These are phyloP conservation scores for Penicillium sp. DNA, from an alignment of 2,329 filamentous ascomycete species.

Conservation along the genomic window DNA sequence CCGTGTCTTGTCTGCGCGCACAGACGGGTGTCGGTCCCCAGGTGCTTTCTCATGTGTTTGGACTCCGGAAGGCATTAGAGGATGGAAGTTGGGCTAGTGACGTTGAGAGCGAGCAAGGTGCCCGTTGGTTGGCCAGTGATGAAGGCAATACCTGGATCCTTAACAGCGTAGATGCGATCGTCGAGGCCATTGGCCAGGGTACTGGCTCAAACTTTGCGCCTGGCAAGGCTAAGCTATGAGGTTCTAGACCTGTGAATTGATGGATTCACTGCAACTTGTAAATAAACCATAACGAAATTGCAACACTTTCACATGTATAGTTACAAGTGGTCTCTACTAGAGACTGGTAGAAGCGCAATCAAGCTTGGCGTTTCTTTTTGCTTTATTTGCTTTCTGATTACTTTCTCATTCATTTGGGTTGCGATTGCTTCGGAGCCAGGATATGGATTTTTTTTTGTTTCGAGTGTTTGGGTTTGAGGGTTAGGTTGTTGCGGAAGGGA, in stretches of 20 bases:
- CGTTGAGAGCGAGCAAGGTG: conserved; percentile 52
- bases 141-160: conserved; percentile 67
- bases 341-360: too few relatives aligned
- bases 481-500: too few relatives aligned
- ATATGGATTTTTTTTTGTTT: too few relatives aligned
- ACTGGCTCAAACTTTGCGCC: conserved; percentile 59
- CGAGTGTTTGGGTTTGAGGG: too few relatives aligned
- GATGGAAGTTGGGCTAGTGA: conserved; percentile 52
- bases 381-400: too few relatives aligned
- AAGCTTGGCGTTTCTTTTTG: too few relatives aligned
- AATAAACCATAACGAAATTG: background rate
- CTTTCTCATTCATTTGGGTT: too few relatives aligned
- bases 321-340: too few relatives aligned
- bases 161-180: conserved; percentile 61
- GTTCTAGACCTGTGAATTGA: background rate
- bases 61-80: conserved; percentile 71
- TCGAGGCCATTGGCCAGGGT: conserved; percentile 50
- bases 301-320: too few relatives aligned
- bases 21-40: conserved; percentile 83
- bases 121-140: conserved; percentile 63
- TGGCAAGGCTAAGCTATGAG: conserved; percentile 36
- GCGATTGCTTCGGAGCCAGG: too few relatives aligned
- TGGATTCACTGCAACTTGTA: background rate
- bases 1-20: conserved; percentile 71
- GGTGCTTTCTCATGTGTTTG: conserved; percentile 79